Percentiles rank a stretch among this genome's conserved stretches.
These are phyloP conservation scores for Botrytis porri DNA, from an alignment of 2,329 filamentous ascomycete species.

Conservation along the genomic window DNA sequence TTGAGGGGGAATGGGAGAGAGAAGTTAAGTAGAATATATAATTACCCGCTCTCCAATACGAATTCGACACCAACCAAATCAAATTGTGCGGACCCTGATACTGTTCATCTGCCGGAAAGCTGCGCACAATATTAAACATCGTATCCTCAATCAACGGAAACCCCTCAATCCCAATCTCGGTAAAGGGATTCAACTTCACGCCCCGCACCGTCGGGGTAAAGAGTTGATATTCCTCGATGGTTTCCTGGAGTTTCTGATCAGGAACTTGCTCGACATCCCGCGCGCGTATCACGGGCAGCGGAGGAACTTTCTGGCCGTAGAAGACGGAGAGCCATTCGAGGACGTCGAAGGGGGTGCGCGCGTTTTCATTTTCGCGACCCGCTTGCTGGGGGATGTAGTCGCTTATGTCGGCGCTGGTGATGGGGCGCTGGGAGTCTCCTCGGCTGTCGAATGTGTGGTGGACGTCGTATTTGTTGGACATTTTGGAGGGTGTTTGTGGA, in stretches of 20 bases:
- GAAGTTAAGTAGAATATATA: background rate
- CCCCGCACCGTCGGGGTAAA: background rate
- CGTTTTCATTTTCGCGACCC: fast-evolving
- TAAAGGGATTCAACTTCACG: background rate
- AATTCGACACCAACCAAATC: background rate
- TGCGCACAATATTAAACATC: background rate
- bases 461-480: background rate
- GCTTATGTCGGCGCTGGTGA: background rate
- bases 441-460: background rate
- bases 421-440: fast-evolving
- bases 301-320: background rate
- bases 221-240: background rate
- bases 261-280: background rate
- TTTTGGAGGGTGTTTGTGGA: background rate
- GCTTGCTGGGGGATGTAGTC: background rate
- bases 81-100: background rate
- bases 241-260: background rate
- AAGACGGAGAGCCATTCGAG: background rate
- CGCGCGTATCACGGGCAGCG: background rate
- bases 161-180: background rate
- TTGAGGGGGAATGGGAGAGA: background rate
- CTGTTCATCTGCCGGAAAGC: background rate
- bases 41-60: background rate
- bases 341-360: background rate
- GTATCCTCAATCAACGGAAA: background rate